Base-by-base conservation (phyloP, 1,284 basidiomycete genomes). In the Ceratobasidium sp. region DNA sequence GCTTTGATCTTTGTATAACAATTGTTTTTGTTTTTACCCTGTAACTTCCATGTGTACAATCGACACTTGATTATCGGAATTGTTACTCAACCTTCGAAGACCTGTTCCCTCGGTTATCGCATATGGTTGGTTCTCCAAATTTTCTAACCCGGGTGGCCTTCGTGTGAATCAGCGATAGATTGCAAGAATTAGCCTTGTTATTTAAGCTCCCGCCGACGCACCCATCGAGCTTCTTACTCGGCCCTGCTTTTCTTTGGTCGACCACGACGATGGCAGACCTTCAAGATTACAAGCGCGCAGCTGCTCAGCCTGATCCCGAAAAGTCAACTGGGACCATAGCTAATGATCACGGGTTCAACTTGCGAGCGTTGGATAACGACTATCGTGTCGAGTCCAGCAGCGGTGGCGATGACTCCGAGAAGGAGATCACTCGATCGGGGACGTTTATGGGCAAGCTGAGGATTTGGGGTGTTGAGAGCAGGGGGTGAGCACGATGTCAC, bases 391-490 rank as follows among this genome's bases (percentile, higher is more conserved):
- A 23, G 20, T 55, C 54, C 18, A 50, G 35, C 55, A 12, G 62
- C 35, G 41, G 12, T 44, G 41, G 41, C 41, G 41, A 10, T 44
- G 41, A 12, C 2, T 73, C 70, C 14, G 54, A 74, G 30, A 65
- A 74, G 30, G 27, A 10, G 8, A 20, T 16, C 18, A 44, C 4
- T 52, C 41, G 71, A 16, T 65, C 27, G 30, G 20, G 27, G 23
- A 52, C 20, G 23, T 23, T 52, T n/a, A 23, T 23, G 50, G 6
- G 30, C 16, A 46, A 33, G 33, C 30, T 76, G 52, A 66, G 38
- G 73, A 76, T 52, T 35, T 66, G 62, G 62, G 73, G 73, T 1
- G 73, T 76, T 18, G 73, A 76, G 35, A 67, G 73, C 33, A 27
- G 73, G 41, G 73, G 73, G 73, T 76, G 52, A 33, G 73, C 20